Base-by-base conservation (phyloP, 192 early-diverging fungal genomes). In the Entophlyctis luteolus region DNA sequence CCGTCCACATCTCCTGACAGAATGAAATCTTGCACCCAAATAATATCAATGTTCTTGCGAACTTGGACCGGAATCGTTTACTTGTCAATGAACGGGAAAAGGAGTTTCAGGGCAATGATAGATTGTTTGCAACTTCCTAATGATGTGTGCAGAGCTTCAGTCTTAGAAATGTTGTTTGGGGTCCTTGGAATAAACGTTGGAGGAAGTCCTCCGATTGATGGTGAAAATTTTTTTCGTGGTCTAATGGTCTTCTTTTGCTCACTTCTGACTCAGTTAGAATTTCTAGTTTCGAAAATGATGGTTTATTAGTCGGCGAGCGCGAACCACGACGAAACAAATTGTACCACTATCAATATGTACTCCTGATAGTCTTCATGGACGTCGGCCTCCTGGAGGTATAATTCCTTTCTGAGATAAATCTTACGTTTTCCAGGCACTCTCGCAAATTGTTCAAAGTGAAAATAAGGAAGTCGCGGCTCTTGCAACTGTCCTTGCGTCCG, bases 61-160 rank as follows among this genome's bases (percentile, higher is more conserved):
- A 86, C 86, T 0, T 92, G 91, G 90, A 88, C 89, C 6, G 90
- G 91, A 5, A 65, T 92, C 8, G 82, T 91, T 38, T 91, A 88
- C 71, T 74, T 92, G 45, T 91, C 88, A 65, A 72, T 83, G 2
- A 86, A 92, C 58, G 72, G 88, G 58, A 86, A 86, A 71, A 75
- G 89, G 32, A 87, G 87, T 2, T 79, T 90, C 20, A 73, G 77
- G 32, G 87, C 88, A 0, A 66, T 92, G 12, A 87, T 92, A 2
- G 86, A 90, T 50, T 82, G 89, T 3, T 70, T 91, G 33, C 73
- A 79, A 4, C 71, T 89, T 37, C 90, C 90, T 8, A 78, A 78
- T 42, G 86, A 87, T n/a, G 54, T 58, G 10, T 49, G 28, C 29
- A 16, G 25, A 33, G 35, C 16, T 45, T 4, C 33, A 4, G 68